Base-by-base conservation (phyloP, 164 flowering plant species). In the Pachysandra terminalis region DNA sequence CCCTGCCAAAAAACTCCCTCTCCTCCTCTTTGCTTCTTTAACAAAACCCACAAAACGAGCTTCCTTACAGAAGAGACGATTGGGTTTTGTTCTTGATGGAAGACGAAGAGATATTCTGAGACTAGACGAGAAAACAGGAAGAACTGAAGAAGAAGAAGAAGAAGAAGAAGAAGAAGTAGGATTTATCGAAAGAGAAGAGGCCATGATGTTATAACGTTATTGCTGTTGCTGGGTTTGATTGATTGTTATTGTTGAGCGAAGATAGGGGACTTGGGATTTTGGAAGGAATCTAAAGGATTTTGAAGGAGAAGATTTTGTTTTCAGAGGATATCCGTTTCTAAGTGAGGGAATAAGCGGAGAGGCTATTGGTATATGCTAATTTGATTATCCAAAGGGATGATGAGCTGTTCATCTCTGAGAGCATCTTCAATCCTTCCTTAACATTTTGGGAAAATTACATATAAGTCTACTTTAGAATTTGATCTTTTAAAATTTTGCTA, bases 71-170 rank as follows among this genome's bases (percentile, higher is more conserved):
- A 45, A 45, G 5, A 68, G 27, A 25, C 56, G 6, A 35, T 75
- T 75, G 78, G 79, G 83, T 55, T 66, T 26, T 26, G 51, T 53
- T 12, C 51, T 45, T 45, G 49, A 68, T 55, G 68, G 27, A 17
- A 35, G 28, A 64, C 52, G 60, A 57, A 61, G 35, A 52, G 67
- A 52, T 22, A 35, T 19, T 53, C 52, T 49, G 17, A 59, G 13
- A 40, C 64, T 68, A 41, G 56, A 28, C 56, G 70, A 21, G 71
- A 27, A 45, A 32, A 28, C 19, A 9, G 68, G 25, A 52, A 21
- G 32, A 17, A n/a, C n/a, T n/a, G n/a, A n/a, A n/a, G n/a, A n/a
- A n/a, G 17, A 15, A 22, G 62, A 67, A 3, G 66, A 48, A 59
- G 61, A 70, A 58, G 69, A 25, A 59, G 64, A 35, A 19, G 53